Evolutionary conservation across 257 asterid species (phyloP).

Genomic region (Linderniella brevidens): DNA sequence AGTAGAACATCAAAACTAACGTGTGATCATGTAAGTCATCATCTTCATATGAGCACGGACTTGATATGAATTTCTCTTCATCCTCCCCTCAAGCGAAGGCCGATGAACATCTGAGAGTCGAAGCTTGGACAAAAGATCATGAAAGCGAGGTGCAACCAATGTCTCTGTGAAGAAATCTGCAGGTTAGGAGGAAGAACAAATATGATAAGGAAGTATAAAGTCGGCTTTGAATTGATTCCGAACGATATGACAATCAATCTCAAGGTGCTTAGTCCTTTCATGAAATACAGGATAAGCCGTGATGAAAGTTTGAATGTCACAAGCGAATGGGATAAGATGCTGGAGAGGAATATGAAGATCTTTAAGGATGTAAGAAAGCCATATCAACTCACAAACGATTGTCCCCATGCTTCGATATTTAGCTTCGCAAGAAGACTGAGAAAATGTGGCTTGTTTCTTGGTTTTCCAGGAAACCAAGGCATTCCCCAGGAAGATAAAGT

Average conservation of each 20-base stretch:
- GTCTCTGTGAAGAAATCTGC: background rate
- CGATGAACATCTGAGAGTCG: no score
- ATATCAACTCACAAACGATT: background rate
- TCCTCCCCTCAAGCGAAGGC: no score
- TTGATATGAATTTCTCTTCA: no score
- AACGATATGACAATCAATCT: background rate
- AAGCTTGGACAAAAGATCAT: background rate
- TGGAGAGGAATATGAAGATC: background rate
- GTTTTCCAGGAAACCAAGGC: background rate
- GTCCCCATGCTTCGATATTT: background rate
- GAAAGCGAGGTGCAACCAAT: background rate
- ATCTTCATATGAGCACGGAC: no score
- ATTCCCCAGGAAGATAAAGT: background rate
- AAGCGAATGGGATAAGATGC: background rate
- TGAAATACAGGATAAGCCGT: background rate
- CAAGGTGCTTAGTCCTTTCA: background rate
- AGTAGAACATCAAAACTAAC: no score
- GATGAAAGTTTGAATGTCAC: background rate
- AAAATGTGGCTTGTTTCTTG: no score
- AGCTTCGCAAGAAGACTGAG: background rate
- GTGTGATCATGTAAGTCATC: no score
- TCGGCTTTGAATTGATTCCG: background rate
- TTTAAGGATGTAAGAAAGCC: background rate
- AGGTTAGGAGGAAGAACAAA: background rate
- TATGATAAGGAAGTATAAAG: background rate